Evolutionary conservation across 768 basidiomycete species (phyloP), one percentile per base, ranked within the genome.

Genomic region (Kwoniella pini): DNA sequence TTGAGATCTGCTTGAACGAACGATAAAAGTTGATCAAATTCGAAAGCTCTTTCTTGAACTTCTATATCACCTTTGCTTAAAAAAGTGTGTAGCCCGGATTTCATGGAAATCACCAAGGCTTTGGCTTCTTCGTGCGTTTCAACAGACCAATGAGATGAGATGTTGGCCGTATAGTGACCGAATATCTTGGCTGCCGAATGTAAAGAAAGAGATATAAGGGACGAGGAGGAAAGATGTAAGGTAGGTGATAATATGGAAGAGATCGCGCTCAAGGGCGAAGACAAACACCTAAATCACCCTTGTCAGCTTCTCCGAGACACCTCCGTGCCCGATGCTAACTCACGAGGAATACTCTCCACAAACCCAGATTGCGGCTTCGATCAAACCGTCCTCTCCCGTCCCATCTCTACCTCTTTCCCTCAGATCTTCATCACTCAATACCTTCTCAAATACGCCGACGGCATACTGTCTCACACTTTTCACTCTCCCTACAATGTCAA

Each of bases 341-440:
- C 68, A 93, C 94, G 86, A 83, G 83, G 88, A 87, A 76, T 91
- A 91, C 79, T 99, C 96, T 19, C 94, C 95, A 63, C 90, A 92
- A 67, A 97, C 89, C 90, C 91, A 99, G 4, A 92, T 91, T 10
- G 93, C 94, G 0, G 94, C 96, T 85, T 90, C 91, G 1, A 96
- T 80, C 9, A 95, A 85, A 71, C 94, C 90, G 0, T 87, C 84
- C 69, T 90, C 94, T 2, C 86, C 87, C 0, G 85, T 87, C 50
- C 84, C 83, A 21, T 90, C 87, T 19, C 81, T 79, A 2, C 86
- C 85, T 72, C 86, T 86, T 54, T 83, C 80, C 51, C 91, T 65
- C 68, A 94, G 84, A 0, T 83, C 82, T 43, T 90, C 88, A 65
- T 98, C 94, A 46, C 83, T 84, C 40, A 98, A 76, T 9, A 98